phyloP scores from a whole-genome alignment of 2,329 filamentous ascomycete genomes.

The Cercospora zeae-maydis region DNA sequence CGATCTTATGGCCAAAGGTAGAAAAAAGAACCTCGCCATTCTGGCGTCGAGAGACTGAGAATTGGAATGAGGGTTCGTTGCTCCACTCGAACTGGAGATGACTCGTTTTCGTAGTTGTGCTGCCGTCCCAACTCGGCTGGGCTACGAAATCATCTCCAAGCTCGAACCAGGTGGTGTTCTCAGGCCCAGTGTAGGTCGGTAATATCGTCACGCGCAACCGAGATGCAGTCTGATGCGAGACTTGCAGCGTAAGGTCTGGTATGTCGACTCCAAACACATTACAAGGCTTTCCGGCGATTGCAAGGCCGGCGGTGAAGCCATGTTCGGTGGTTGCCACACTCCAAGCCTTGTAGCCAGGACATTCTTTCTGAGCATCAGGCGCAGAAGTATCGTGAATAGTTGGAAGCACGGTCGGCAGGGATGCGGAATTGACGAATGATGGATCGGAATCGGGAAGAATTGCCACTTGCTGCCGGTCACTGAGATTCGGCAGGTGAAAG shows the following conservation, averaged over 20 bases:
- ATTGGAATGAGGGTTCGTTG: slow-evolving; percentile 33
- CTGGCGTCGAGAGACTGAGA: slow-evolving; percentile 24
- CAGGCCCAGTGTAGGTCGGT: slow-evolving; percentile 23
- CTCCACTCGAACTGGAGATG: slow-evolving; percentile 32
- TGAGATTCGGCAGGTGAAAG: background rate
- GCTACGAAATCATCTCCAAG: slow-evolving; percentile 20
- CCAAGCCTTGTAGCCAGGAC: slow-evolving; percentile 30
- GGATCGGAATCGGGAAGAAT: background rate
- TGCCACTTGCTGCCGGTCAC: slow-evolving; percentile 3
- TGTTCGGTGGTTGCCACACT: slow-evolving; percentile 18
- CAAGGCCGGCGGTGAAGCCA: slow-evolving; percentile 30
- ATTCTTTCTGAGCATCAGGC: slow-evolving; percentile 28
- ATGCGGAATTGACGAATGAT: background rate
- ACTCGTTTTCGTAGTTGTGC: slow-evolving; percentile 21
- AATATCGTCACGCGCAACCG: slow-evolving; percentile 30
- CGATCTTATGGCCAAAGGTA: slow-evolving; percentile 31
- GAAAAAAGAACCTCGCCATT: slow-evolving; percentile 31
- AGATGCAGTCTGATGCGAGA: slow-evolving; percentile 28
- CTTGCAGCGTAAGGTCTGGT: slow-evolving; percentile 24
- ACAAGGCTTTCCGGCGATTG: slow-evolving; percentile 27
- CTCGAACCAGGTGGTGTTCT: slow-evolving; percentile 26
- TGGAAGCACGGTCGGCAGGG: slow-evolving; percentile 8
- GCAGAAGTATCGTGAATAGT: slow-evolving; percentile 27
- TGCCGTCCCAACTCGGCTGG: slow-evolving; percentile 20
- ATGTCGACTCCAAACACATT: slow-evolving; percentile 32